phyloP scores from a whole-genome alignment of 1,139 yeast genomes.

The Scheffersomyces insectosa region DNA sequence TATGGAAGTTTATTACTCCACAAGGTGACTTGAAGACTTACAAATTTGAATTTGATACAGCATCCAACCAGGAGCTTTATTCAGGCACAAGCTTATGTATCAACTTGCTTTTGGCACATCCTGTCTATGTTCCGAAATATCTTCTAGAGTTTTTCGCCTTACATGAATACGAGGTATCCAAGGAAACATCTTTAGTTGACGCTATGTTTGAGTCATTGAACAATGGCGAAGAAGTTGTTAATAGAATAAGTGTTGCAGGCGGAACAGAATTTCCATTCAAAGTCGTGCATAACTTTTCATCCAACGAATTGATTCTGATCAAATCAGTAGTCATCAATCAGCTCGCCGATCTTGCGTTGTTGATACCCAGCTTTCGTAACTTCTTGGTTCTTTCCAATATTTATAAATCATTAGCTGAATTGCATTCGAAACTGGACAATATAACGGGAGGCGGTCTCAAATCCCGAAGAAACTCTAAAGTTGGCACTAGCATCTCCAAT shows the following conservation, averaged over 20 bases:
- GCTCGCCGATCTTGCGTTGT: slow-evolving; percentile 23
- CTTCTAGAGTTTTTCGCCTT: slow-evolving; percentile 35
- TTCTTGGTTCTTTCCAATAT: slow-evolving; percentile 29
- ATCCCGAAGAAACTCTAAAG: slow-evolving; percentile 10
- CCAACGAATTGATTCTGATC: slow-evolving; percentile 18
- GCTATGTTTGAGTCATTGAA: slow-evolving; percentile 19
- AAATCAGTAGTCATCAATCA: slow-evolving; percentile 22
- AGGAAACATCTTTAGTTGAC: slow-evolving; percentile 4
- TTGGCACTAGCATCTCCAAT: slow-evolving; percentile 1
- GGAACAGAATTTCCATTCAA: slow-evolving; percentile 9
- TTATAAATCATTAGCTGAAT: neutral
- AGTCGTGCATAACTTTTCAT: slow-evolving; percentile 5
- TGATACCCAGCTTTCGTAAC: slow-evolving; percentile 35
- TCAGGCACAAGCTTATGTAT: slow-evolving; percentile 17
- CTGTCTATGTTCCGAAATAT: slow-evolving; percentile 28
- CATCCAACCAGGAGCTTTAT: slow-evolving; percentile 1
- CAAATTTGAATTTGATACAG: slow-evolving; percentile 12
- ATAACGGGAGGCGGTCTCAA: slow-evolving; percentile 1
- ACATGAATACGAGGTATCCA: slow-evolving; percentile 10
- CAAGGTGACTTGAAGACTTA: slow-evolving; percentile 6
- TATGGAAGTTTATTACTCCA: slow-evolving; percentile 17
- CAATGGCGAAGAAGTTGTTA: slow-evolving; percentile 15
- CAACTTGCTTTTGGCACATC: slow-evolving; percentile 23
- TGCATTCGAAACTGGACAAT: neutral
- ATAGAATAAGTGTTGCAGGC: slow-evolving; percentile 4